Percentiles rank a stretch among this genome's conserved stretches.
Conservation (phyloP, 192 early-diverging fungal species). For the Ramicandelaber brevisporus region DNA sequence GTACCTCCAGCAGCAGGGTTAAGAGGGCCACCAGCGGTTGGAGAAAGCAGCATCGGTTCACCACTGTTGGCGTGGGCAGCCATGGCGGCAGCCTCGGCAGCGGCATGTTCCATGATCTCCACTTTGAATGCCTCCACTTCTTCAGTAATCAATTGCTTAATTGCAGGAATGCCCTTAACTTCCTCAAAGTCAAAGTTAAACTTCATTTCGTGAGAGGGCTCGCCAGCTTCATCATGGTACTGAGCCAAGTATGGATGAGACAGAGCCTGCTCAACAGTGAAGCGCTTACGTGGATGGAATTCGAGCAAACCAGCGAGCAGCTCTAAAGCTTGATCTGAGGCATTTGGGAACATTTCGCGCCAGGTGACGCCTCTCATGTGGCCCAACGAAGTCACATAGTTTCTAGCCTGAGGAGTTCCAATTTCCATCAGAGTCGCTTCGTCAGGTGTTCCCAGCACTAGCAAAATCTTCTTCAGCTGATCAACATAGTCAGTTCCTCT, state of each 20-base stretch:
- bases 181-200: slow-evolving; percentile 17
- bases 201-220: slow-evolving; percentile 19
- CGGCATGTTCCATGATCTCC: slow-evolving; percentile 14
- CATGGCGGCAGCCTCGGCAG: slow-evolving; percentile 6
- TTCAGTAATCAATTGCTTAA: slow-evolving; percentile 47
- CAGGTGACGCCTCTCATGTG: slow-evolving; percentile 75
- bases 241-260: slow-evolving; percentile 78
- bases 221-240: slow-evolving; percentile 77
- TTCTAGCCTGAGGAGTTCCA: slow-evolving; percentile 80
- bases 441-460: slow-evolving; percentile 87
- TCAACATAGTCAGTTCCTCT: slow-evolving; percentile 96
- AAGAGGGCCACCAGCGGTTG: too few species aligned
- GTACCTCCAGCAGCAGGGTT: too few species aligned
- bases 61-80: too few species aligned
- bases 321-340: slow-evolving; percentile 60
- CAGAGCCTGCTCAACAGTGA: slow-evolving; percentile 81
- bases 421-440: slow-evolving; percentile 63
- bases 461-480: slow-evolving; percentile 91
- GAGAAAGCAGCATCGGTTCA: too few species aligned
- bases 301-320: slow-evolving; percentile 63
- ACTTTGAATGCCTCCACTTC: slow-evolving; percentile 59
- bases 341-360: slow-evolving; percentile 62
- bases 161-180: slow-evolving; percentile 10
- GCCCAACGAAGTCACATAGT: slow-evolving; percentile 82
- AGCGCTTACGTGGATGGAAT: slow-evolving; percentile 80